Evolutionary conservation across 805 yeast species (phyloP).

Genomic region (Cyberlindnera japonica): DNA sequence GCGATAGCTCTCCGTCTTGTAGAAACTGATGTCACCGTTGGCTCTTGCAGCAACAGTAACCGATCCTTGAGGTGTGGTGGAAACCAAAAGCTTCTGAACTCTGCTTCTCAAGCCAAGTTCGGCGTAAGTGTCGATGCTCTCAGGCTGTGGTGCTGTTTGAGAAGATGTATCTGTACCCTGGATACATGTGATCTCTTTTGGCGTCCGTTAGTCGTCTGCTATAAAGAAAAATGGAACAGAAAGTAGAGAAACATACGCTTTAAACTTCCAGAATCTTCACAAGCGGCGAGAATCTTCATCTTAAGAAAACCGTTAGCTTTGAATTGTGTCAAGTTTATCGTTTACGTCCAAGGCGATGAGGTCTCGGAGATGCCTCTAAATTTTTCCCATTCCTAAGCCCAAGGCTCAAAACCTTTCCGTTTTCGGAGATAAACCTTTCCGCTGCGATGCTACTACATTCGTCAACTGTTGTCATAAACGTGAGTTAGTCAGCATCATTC

Average conservation of each 20-base stretch:
- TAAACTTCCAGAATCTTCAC: slow-evolving; percentile 63
- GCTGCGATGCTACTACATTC: too few relatives aligned
- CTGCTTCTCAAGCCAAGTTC: slow-evolving; percentile 37
- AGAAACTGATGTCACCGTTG: slow-evolving; percentile 40
- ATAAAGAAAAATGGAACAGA: too few relatives aligned
- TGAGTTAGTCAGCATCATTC: neutral
- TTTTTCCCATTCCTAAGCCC: slow-evolving; percentile 1
- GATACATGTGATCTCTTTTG: slow-evolving; percentile 50
- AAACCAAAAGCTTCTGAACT: slow-evolving; percentile 37
- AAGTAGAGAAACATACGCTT: slow-evolving; percentile 38
- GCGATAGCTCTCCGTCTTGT: slow-evolving; percentile 33
- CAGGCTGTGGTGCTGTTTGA: slow-evolving; percentile 63
- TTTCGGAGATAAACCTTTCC: too few relatives aligned
- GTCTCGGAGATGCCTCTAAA: slow-evolving; percentile 1
- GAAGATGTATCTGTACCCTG: slow-evolving; percentile 78
- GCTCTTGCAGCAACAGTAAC: slow-evolving; percentile 43
- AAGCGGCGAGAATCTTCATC: slow-evolving; percentile 64
- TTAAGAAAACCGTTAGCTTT: too few relatives aligned
- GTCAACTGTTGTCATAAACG: too few relatives aligned
- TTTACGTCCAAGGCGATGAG: neutral
- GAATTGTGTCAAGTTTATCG: too few relatives aligned
- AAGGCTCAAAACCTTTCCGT: slow-evolving; percentile 4
- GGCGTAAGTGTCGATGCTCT: slow-evolving; percentile 42
- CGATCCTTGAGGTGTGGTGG: slow-evolving; percentile 29
- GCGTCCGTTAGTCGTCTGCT: neutral